phyloP scores from a whole-genome alignment of 2,329 filamentous ascomycete genomes.

The Aureobasidium sp. region DNA sequence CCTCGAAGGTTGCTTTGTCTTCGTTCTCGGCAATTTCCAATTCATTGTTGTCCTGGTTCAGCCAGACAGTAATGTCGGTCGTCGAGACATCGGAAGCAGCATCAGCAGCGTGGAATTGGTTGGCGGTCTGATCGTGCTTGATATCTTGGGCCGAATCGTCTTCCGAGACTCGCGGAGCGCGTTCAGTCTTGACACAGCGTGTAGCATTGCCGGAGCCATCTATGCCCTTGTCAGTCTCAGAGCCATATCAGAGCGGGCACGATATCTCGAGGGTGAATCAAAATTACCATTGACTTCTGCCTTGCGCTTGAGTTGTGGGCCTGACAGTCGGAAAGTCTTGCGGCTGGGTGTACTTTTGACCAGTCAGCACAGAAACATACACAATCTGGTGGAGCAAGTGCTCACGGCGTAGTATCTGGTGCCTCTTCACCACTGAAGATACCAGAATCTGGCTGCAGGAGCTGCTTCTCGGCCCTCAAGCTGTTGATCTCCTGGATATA shows the following conservation, averaged over 20 bases:
- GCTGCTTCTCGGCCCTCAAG: constrained; percentile 2
- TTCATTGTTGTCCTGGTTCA: background rate
- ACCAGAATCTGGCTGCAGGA: background rate
- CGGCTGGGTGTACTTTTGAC: background rate
- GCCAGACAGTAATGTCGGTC: background rate
- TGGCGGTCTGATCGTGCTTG: too few relatives aligned
- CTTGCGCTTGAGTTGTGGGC: background rate
- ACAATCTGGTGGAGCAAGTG: background rate
- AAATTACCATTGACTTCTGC: background rate
- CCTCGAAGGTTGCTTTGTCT: background rate
- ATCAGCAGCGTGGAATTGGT: too few relatives aligned
- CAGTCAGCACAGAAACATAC: background rate
- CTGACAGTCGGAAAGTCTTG: background rate
- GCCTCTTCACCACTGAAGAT: background rate
- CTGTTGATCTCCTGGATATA: background rate
- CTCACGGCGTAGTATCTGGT: background rate
- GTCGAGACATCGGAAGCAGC: background rate
- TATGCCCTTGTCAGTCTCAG: background rate
- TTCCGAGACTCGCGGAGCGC: background rate
- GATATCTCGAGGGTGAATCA: too few relatives aligned
- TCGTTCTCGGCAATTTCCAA: background rate
- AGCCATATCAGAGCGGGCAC: too few relatives aligned
- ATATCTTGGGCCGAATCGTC: background rate
- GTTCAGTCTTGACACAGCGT: background rate
- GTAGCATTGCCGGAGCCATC: background rate